A percentile compares a stretch with the other conserved stretches of the same genome.
phyloP scores from a whole-genome alignment of 306 rosid species.

The Lablab purpureus region DNA sequence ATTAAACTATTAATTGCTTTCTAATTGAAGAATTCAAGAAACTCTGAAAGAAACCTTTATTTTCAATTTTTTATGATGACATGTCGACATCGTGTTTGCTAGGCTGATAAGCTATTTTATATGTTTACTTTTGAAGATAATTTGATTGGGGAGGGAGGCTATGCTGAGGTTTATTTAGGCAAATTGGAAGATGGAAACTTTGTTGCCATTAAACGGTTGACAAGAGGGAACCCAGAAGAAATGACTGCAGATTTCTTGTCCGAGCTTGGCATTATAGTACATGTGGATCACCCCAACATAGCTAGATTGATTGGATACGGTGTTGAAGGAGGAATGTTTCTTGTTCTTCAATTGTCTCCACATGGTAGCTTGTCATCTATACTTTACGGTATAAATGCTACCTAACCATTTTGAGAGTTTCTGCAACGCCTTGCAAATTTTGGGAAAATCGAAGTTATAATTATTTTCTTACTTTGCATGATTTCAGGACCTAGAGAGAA shows the following conservation, averaged over 20 bases:
- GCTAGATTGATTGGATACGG: constrained; percentile 96
- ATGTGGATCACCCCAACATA: constrained; percentile 93
- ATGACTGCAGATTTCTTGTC: constrained; percentile 97
- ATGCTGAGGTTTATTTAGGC: constrained; percentile 93
- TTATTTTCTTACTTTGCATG: constrained; percentile 2
- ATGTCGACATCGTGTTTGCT: constrained; percentile 14
- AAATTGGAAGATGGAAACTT: constrained; percentile 76
- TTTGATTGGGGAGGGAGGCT: constrained; percentile 98
- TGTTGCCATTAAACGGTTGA: constrained; percentile 82
- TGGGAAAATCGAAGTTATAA: background rate
- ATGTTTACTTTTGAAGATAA: constrained; percentile 57
- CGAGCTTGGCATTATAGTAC: constrained; percentile 96
- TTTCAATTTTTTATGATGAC: background rate
- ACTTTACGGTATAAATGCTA: constrained; percentile 74
- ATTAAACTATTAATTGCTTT: background rate
- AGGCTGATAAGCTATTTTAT: constrained; percentile 45
- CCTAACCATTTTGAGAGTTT: constrained; percentile 28
- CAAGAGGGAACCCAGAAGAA: constrained; percentile 86
- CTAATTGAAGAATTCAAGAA: background rate
- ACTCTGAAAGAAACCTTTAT: background rate
- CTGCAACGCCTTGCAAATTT: constrained; percentile 18
- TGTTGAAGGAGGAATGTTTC: constrained; percentile 99
- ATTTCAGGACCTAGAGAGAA: constrained; percentile 81
- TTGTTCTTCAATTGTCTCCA: constrained; percentile 94
- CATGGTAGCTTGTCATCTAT: constrained; percentile 89